Evolutionary conservation across 805 yeast species (phyloP), one percentile per base, ranked within the genome.

Genomic region (Myxozyma mucilagina): DNA sequence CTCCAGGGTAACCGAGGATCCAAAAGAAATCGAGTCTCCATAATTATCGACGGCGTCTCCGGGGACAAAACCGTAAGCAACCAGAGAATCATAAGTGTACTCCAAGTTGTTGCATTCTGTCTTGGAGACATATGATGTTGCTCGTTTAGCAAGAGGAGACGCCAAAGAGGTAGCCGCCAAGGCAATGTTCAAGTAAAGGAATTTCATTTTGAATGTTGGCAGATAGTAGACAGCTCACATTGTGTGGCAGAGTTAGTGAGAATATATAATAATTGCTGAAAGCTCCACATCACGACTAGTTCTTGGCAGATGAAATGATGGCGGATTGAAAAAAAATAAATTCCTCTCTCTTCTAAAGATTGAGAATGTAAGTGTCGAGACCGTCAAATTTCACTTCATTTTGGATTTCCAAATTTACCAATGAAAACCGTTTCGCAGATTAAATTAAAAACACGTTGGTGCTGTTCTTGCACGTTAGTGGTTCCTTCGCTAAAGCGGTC

Each of bases 21-120:
- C 67, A 35, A 57, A 63, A 16, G 56, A 39, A 29, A 63, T 61
- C 16, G 67, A 63, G 42, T 63, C 63, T 29, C 66, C 67, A 53
- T 57, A 63, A 16, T 57, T 57, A 56, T 62, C 66, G 34, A 55
- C 60, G 4, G 57, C 52, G 42, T 49, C 18, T 5, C 67, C 67
- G 20, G 47, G 54, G 14, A 63, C 34, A 20, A 43, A 57, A 36
- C 67, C 67, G 38, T 44, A 63, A 16, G 29, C 67, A 34, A 59
- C 67, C 59, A 63, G 39, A 35, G 57, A 56, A 45, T 61, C 49
- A 56, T 63, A 63, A 18, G 55, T 34, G 43, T 47, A 63, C 24
- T 63, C 45, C 43, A 10, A 41, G 31, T 47, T 59, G 13, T 47
- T 50, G 55, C 63, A 57, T 10, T 36, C 32, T 1, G 62, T 63